Conservation (phyloP, 1,284 basidiomycete genomes). For the Lentinus polychrous region DNA sequence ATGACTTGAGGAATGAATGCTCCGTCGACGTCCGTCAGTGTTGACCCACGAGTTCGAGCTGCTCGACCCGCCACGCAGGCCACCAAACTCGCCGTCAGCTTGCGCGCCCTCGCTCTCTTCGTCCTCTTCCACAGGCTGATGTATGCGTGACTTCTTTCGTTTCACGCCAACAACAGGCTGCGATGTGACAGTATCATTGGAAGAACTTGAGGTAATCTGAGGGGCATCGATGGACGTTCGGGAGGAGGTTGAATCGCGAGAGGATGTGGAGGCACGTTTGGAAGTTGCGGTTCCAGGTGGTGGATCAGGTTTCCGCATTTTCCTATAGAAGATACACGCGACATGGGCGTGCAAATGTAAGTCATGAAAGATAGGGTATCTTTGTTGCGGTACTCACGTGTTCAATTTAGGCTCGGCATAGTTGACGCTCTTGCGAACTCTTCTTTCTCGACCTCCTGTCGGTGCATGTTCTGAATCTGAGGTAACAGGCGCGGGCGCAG, state of each 20-base stretch:
- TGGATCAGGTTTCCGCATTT: constrained; percentile 85
- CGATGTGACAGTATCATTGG: constrained; percentile 10
- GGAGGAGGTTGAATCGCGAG: constrained; percentile 8
- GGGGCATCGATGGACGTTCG: constrained; percentile 19
- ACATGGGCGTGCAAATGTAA: constrained; percentile 10
- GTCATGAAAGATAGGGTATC: constrained; percentile 6
- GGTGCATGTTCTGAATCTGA: constrained; percentile 30
- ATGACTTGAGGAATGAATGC: constrained; percentile 18
- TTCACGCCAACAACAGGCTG: constrained; percentile 27
- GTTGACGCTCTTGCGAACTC: constrained; percentile 76
- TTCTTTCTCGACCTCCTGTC: constrained; percentile 51
- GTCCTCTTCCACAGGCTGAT: constrained; percentile 41
- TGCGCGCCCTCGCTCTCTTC: constrained; percentile 56
- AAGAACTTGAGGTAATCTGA: constrained; percentile 9
- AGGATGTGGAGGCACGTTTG: constrained; percentile 22
- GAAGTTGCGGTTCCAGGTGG: constrained; percentile 24
- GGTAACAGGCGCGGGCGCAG: constrained; percentile 30
- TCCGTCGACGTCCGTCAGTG: constrained; percentile 49
- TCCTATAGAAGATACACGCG: constrained; percentile 36
- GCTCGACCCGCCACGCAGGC: constrained; percentile 19
- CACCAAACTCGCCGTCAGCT: constrained; percentile 57
- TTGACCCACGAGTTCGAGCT: constrained; percentile 37
- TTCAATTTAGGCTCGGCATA: constrained; percentile 87
- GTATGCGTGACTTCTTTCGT: constrained; percentile 46
- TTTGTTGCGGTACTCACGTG: constrained; percentile 49